phyloP scores from a whole-genome alignment of 768 basidiomycete species.

The Lactarius evosmus region DNA sequence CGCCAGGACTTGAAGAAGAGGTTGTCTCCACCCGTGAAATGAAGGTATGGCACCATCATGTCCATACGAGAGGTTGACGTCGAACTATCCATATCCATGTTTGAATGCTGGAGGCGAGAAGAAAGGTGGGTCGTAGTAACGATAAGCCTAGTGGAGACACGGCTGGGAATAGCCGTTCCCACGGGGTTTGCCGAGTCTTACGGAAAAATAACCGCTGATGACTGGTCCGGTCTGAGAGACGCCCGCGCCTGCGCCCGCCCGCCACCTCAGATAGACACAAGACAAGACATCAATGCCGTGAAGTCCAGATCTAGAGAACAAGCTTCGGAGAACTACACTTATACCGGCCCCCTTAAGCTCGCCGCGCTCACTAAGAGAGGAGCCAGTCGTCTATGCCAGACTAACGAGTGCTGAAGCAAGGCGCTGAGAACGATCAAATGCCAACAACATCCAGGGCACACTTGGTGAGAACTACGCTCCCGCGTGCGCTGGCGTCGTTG shows the following conservation, averaged over 20 bases:
- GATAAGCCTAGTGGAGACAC: not conserved
- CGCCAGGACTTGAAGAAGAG: constrained; percentile 66
- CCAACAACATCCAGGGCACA: constrained; percentile 30
- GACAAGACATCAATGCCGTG: no score
- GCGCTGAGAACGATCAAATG: not conserved
- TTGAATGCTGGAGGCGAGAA: not conserved
- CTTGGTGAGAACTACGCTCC: constrained; percentile 49
- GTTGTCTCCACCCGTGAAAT: constrained; percentile 61
- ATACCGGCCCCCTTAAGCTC: constrained; percentile 26
- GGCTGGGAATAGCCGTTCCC: not conserved
- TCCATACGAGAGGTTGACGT: constrained; percentile 29
- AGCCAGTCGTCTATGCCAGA: not conserved
- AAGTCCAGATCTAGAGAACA: not conserved
- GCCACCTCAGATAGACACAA: no score
- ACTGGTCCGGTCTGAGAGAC: no score
- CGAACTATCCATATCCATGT: constrained; percentile 13
- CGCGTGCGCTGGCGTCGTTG: constrained; percentile 27
- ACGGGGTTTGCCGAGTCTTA: not conserved
- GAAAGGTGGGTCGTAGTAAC: not conserved
- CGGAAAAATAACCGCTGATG: no score
- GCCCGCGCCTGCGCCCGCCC: no score
- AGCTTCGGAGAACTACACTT: constrained; percentile 39
- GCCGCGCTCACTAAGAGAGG: not conserved
- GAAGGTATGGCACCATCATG: constrained; percentile 67
- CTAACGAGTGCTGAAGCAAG: not conserved